Evolutionary conservation across 768 basidiomycete species (phyloP).

Genomic region (Rhizopogon vinicolor): DNA sequence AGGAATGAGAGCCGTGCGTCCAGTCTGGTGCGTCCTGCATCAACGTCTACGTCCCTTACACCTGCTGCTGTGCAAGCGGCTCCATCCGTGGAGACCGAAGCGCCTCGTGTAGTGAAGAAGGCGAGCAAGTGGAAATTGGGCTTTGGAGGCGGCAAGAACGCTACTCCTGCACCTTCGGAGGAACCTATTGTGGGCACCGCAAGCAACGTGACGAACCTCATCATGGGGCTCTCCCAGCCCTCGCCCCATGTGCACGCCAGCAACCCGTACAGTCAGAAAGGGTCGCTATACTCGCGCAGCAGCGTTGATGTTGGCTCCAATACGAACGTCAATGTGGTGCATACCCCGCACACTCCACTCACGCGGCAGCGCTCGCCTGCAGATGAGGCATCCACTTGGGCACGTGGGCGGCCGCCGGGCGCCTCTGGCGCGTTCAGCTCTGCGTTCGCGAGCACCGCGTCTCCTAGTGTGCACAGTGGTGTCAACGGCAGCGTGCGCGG

Average conservation of each 20-base stretch:
- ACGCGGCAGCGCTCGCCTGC: constrained; percentile 31
- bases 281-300: neutral
- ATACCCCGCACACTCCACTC: constrained; percentile 15
- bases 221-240: constrained; percentile 63
- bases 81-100: neutral
- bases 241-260: constrained; percentile 13
- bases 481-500: constrained; percentile 3
- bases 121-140: constrained; percentile 53
- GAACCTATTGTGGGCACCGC: constrained; percentile 55
- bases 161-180: constrained; percentile 32
- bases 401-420: constrained; percentile 41
- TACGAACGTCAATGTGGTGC: constrained; percentile 4
- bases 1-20: constrained; percentile 17
- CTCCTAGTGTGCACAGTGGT: constrained; percentile 16
- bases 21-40: constrained; percentile 32
- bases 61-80: constrained; percentile 32
- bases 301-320: neutral
- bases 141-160: constrained; percentile 70
- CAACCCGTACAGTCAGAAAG: neutral
- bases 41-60: constrained; percentile 16
- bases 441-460: constrained; percentile 15
- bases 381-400: constrained; percentile 43
- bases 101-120: constrained; percentile 49
- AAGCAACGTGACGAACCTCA: constrained; percentile 70
- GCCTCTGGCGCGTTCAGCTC: constrained; percentile 7